Base-by-base conservation (phyloP, 1,139 yeast genomes). In the Taphrina deformans region DNA sequence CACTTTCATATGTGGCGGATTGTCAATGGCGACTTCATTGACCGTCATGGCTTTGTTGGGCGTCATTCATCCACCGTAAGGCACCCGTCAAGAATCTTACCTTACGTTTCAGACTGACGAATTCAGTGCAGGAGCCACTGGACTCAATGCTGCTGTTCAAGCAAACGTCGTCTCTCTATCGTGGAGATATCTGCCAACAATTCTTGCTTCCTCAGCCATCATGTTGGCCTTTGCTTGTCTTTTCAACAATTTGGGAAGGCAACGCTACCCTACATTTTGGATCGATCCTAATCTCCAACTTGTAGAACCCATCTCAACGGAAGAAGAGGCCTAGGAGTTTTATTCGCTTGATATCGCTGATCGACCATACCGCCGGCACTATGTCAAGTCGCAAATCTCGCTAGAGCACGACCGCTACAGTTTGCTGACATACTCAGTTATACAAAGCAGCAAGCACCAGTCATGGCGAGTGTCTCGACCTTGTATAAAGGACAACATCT, bases 61-160 rank as follows among this genome's bases (percentile, higher is more conserved):
- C 27, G 48, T 44, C n/a, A 26, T 44, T 6, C 48, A 44, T 44
- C 48, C 48, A 7, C 48, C 48, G 48, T 44, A 21, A 44, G 48
- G 3, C 2, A 31, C 35, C 12, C 35, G 33, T 29, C 10, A 10
- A 29, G 10, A 29, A 10, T 29, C 9, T 29, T 31, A 14, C n/a
- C n/a, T n/a, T n/a, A n/a, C n/a, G n/a, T n/a, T n/a, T 31, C n/a
- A n/a, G n/a, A 14, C 48, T 44, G 27, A 44, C 14, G 14, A 16
- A n/a, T n/a, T 5, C 21, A 44, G 48, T 9, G 48, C 48, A 16
- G 48, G 48, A 1, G 48, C 48, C 2, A 44, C 48, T 7, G 48
- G 27, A 9, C 48, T 44, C 27, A 44, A 44, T 21, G 48, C 48
- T 14, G 48, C 48, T 9, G 48, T 44, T 1, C 27, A 16, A n/a